These are phyloP conservation scores for Neoarthrinium moseri DNA, from an alignment of 2,329 filamentous ascomycete genomes.

Conservation along the genomic window DNA sequence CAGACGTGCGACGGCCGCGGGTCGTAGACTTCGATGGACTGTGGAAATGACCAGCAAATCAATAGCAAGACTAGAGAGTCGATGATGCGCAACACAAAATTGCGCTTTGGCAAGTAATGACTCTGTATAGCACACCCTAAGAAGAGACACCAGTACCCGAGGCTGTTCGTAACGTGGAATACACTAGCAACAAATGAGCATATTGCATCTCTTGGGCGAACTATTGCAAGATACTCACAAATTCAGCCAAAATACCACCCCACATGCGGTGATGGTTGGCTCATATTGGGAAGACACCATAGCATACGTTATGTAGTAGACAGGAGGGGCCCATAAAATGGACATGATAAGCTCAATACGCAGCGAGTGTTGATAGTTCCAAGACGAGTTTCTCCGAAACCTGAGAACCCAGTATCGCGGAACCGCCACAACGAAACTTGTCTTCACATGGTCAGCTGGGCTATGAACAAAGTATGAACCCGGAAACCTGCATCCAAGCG, in stretches of 20 bases:
- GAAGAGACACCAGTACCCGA: background rate
- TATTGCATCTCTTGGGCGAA: too few relatives aligned
- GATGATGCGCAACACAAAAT: background rate
- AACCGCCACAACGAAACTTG: background rate
- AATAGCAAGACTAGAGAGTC: background rate
- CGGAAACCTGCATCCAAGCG: too few relatives aligned
- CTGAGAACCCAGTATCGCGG: background rate
- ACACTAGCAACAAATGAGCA: background rate
- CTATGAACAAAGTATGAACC: too few relatives aligned
- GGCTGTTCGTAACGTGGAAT: background rate
- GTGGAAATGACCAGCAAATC: background rate
- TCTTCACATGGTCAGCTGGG: too few relatives aligned
- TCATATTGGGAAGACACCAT: background rate
- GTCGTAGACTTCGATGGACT: background rate
- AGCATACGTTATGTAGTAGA: background rate
- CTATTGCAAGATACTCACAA: background rate
- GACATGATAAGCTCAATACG: background rate
- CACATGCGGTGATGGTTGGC: too few relatives aligned
- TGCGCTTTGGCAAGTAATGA: background rate
- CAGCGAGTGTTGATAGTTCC: slow-evolving; percentile 1
- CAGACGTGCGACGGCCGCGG: background rate
- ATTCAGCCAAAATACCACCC: background rate
- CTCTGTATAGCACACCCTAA: background rate
- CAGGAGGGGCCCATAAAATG: background rate
- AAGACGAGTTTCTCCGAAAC: background rate